Evolutionary conservation across 192 early-diverging fungal genomes (phyloP).

Genomic region (Geranomyces michiganensis): DNA sequence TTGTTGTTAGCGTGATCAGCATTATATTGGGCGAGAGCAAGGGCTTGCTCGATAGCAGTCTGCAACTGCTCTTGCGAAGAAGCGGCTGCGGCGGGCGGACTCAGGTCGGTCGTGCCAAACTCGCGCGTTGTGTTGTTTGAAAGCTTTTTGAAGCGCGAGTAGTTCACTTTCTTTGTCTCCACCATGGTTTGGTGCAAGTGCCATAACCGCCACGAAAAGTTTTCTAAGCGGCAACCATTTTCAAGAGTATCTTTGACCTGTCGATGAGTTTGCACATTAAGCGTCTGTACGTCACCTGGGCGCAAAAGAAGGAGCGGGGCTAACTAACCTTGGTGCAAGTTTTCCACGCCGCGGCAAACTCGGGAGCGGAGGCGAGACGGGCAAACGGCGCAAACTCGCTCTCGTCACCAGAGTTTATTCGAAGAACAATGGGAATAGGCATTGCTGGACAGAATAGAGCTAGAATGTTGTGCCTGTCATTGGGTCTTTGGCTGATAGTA

Average conservation of each 20-base stretch:
- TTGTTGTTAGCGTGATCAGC: not conserved
- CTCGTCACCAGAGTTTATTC: constrained; percentile 6
- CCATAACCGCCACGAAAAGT: constrained; percentile 85
- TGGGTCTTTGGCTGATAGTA: too few relatives aligned
- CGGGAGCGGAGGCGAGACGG: constrained; percentile 1
- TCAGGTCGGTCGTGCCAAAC: not conserved
- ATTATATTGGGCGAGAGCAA: not conserved
- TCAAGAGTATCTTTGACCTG: constrained; percentile 81
- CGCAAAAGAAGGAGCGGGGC: not conserved
- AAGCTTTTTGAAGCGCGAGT: constrained; percentile 9
- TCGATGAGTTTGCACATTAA: too few relatives aligned
- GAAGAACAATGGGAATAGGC: not conserved
- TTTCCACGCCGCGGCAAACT: constrained; percentile 67
- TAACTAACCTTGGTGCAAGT: constrained; percentile 73
- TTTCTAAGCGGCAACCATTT: constrained; percentile 77
- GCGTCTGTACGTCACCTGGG: too few relatives aligned
- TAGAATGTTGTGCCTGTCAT: too few relatives aligned
- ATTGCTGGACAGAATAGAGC: too few relatives aligned
- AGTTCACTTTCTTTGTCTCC: constrained; percentile 23
- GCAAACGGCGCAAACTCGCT: constrained; percentile 27
- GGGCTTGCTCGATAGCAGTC: not conserved
- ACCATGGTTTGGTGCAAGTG: constrained; percentile 62
- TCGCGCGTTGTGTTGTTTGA: constrained; percentile 21
- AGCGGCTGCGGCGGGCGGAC: not conserved
- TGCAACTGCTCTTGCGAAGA: not conserved